Conservation (phyloP, 139 green algal species). For the Mesotaenium endlicherianum region DNA sequence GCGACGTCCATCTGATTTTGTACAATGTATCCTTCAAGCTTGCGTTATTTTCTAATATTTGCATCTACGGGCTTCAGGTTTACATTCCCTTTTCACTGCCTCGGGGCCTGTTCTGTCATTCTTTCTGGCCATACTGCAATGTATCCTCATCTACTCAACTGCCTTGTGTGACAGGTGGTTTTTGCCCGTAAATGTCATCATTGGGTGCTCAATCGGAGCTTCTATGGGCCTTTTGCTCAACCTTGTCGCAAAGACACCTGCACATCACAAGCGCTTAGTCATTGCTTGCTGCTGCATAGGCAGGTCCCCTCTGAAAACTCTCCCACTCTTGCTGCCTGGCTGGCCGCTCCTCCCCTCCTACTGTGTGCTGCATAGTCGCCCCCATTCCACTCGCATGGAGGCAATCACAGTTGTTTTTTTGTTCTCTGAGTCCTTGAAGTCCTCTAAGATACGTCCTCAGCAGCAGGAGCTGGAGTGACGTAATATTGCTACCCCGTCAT, state of each 20-base stretch:
- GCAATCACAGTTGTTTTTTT: neutral
- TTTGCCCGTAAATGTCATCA: slow-evolving; percentile 19
- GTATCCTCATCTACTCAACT: neutral
- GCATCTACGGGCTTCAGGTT: too few relatives aligned
- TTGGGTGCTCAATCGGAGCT: neutral
- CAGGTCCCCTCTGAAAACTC: neutral
- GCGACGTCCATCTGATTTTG: too few relatives aligned
- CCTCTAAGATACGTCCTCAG: neutral
- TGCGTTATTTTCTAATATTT: too few relatives aligned
- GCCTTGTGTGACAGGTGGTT: slow-evolving; percentile 14
- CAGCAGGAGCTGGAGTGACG: neutral
- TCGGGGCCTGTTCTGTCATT: too few relatives aligned
- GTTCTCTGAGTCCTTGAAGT: too few relatives aligned
- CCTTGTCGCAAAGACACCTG: neutral
- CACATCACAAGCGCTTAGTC: neutral
- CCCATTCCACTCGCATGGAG: neutral
- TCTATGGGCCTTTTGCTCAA: neutral
- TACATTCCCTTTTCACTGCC: too few relatives aligned
- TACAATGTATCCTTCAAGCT: too few relatives aligned
- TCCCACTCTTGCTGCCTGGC: neutral
- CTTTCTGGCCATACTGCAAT: neutral
- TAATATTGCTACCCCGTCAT: neutral
- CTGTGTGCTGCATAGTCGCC: neutral
- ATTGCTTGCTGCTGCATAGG: slow-evolving; percentile 16
- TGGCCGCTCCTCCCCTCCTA: neutral